phyloP scores from a whole-genome alignment of 805 yeast species.

The Candida piceae region DNA sequence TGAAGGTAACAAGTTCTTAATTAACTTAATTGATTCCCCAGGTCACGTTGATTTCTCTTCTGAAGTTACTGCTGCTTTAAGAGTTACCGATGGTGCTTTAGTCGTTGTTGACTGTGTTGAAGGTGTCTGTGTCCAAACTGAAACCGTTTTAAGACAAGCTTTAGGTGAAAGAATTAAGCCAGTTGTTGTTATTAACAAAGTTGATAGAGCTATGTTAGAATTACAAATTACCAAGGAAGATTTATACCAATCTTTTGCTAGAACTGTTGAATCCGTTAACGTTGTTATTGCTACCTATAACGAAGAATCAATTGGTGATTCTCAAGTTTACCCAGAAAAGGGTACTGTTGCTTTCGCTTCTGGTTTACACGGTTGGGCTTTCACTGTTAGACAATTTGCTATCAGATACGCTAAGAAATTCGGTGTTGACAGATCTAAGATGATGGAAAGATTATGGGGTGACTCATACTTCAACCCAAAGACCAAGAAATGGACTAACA shows the following conservation, averaged over 20 bases:
- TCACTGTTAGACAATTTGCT: conserved; percentile 98
- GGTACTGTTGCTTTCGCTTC: conserved; percentile 99
- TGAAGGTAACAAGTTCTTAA: conserved; percentile 89
- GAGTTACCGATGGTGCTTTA: conserved; percentile 99
- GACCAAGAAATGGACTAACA: conserved; percentile 99
- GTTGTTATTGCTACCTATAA: conserved; percentile 94
- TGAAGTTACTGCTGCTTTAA: conserved; percentile 99
- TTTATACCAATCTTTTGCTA: conserved; percentile 94
- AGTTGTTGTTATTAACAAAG: conserved; percentile 97
- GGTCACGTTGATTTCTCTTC: conserved; percentile 99
- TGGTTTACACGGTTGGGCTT: conserved; percentile 99
- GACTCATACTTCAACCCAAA: conserved; percentile 99
- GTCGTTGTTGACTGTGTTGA: conserved; percentile 99
- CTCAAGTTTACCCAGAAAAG: conserved; percentile 96
- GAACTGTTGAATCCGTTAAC: conserved; percentile 99
- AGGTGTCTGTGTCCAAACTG: conserved; percentile 99
- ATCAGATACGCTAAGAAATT: conserved; percentile 97
- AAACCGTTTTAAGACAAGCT: conserved; percentile 98
- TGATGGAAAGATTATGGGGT: conserved; percentile 99
- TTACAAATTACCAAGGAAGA: conserved; percentile 99
- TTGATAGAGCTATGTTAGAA: conserved; percentile 98
- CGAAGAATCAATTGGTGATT: conserved; percentile 89
- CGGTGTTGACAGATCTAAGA: conserved; percentile 96
- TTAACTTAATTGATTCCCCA: conserved; percentile 98
- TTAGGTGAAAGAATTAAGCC: conserved; percentile 99